phyloP scores from a whole-genome alignment of 371 early-diverging fungal species.

The Amoeboaphelidium protococcarum region DNA sequence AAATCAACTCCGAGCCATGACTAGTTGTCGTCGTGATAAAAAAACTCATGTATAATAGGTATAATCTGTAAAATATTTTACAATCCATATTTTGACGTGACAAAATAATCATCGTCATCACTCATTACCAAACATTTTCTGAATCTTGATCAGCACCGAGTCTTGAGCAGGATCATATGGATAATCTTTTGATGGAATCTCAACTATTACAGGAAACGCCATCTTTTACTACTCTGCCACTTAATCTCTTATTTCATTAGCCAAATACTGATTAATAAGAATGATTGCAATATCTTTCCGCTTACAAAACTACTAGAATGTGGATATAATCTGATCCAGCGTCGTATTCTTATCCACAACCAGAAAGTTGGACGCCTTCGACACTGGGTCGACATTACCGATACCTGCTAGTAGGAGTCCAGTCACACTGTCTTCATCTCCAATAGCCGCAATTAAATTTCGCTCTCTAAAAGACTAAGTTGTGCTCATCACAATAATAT shows the following conservation, averaged over 20 bases:
- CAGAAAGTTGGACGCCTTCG: constrained; percentile 73
- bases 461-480: constrained; percentile 35
- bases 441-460: constrained; percentile 74
- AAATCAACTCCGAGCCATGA: too few relatives aligned
- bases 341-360: too few relatives aligned
- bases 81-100: too few relatives aligned
- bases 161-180: constrained; percentile 66
- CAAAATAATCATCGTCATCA: too few relatives aligned
- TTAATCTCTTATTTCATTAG: constrained; percentile 65
- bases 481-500: too few relatives aligned
- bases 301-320: not conserved
- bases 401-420: constrained; percentile 88
- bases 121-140: constrained; percentile 61
- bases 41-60: too few relatives aligned
- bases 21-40: too few relatives aligned
- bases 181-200: constrained; percentile 96
- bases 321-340: not conserved
- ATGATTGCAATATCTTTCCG: constrained; percentile 93
- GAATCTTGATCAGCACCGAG: constrained; percentile 83
- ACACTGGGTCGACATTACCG: constrained; percentile 48
- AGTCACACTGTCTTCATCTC: constrained; percentile 93
- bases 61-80: too few relatives aligned
- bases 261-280: constrained; percentile 89
- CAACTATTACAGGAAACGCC: constrained; percentile 77
- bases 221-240: constrained; percentile 51